Evolutionary conservation across 2,329 filamentous ascomycete genomes (phyloP), one percentile per base, ranked within the genome.

Genomic region (Monilinia laxa): DNA sequence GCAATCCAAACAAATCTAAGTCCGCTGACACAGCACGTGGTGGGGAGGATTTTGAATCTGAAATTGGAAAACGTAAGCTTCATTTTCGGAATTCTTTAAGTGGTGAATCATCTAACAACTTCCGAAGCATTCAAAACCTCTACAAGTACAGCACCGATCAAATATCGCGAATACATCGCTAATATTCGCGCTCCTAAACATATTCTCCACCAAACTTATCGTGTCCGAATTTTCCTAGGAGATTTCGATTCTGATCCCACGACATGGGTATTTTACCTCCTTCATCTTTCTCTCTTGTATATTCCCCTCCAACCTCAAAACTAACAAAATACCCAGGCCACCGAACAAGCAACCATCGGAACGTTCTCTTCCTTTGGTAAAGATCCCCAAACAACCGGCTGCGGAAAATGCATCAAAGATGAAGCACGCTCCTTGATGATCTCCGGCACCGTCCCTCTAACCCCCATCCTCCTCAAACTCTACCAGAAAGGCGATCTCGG

Each of bases 381-480:
- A 40, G 73, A 78, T 20, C 65, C 69, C 9, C 64, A 67, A 7
- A 74, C 74, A 67, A 74, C 73, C 14, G 67, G 75, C 70, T 79
- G 75, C 64, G 71, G 74, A 65, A 72, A 76, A 74, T 74, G 75
- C 73, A 69, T 76, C 71, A 45, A 67, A 6, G 75, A 77, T 56
- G 71, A 73, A 3, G 70, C 69, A 9, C 66, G 71, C 18, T 68
- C 74, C 9, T 65, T 75, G 6, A 64, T 75, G 18, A 75, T 81
- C 40, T 78, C 79, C 4, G 79, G 78, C 23, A 79, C 76, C 40
- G 76, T 81, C 5, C 77, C 75, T 0, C 68, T 81, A 5, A 80
- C 80, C 0, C 72, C 75, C 0, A 76, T 74, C 20, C 70, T 81
- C 12, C 60, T 77, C 23, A 73, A 77, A 52, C 71, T 68, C 11